phyloP scores from a whole-genome alignment of 306 rosid species.

The Malus orientalis region DNA sequence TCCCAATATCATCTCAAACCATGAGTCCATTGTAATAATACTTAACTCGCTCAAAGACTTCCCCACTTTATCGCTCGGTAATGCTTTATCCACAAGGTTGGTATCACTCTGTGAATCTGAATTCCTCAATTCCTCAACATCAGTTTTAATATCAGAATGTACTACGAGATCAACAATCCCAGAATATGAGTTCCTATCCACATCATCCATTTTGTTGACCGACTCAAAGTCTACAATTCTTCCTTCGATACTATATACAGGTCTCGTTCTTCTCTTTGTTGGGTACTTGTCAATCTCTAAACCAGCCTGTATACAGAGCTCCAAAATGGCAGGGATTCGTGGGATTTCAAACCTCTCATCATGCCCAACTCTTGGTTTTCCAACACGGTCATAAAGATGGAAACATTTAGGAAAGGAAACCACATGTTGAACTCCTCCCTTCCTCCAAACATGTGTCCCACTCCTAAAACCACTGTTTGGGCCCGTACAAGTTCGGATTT shows the following conservation, averaged over 20 bases:
- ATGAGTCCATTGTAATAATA: slow-evolving; percentile 42
- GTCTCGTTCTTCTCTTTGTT: slow-evolving; percentile 70
- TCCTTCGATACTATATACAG: slow-evolving; percentile 75
- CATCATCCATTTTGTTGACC: slow-evolving; percentile 20
- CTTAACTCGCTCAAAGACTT: slow-evolving; percentile 30
- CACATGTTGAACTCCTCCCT: slow-evolving; percentile 59
- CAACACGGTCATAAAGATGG: slow-evolving; percentile 82
- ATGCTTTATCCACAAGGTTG: slow-evolving; percentile 16
- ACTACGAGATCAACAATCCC: slow-evolving; percentile 2
- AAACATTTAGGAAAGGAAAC: slow-evolving; percentile 57
- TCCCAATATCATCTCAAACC: slow-evolving; percentile 71
- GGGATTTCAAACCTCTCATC: slow-evolving; percentile 48
- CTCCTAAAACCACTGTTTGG: slow-evolving; percentile 16
- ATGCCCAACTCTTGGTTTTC: slow-evolving; percentile 75
- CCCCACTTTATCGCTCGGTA: slow-evolving; percentile 17
- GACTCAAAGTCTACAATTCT: slow-evolving; percentile 82
- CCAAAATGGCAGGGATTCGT: slow-evolving; percentile 67
- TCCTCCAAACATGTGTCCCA: slow-evolving; percentile 64
- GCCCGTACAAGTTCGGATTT: no score
- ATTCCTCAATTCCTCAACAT: slow-evolving; percentile 18
- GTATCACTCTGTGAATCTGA: slow-evolving; percentile 15
- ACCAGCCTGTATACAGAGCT: slow-evolving; percentile 87
- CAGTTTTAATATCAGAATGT: slow-evolving; percentile 13
- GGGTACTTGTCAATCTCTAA: slow-evolving; percentile 51
- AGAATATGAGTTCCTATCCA: slow-evolving; percentile 2